Conservation (phyloP, 805 yeast genomes). For the Metschnikowia chrysomelidarum region DNA sequence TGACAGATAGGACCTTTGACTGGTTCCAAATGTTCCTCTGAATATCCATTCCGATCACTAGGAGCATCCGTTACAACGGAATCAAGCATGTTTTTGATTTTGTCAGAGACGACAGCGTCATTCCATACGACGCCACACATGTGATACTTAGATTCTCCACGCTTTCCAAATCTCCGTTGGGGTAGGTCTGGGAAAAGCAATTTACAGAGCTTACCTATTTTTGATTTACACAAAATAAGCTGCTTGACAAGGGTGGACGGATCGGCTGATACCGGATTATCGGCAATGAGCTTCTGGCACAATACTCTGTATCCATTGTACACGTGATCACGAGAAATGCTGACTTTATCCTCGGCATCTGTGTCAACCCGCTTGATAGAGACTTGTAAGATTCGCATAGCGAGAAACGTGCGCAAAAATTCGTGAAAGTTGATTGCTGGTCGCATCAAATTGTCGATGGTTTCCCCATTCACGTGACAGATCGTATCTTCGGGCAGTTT, state of each 20-base stretch:
- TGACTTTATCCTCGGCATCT: background rate
- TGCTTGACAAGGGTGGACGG: constrained; percentile 30
- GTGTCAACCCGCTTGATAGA: constrained; percentile 27
- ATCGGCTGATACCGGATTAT: constrained; percentile 33
- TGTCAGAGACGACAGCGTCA: constrained; percentile 30
- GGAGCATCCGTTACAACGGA: too few relatives aligned
- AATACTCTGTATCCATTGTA: constrained; percentile 41
- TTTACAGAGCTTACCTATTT: constrained; percentile 41
- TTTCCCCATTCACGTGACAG: too few relatives aligned
- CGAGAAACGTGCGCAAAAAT: constrained; percentile 40
- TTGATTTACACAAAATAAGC: constrained; percentile 40
- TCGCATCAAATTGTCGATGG: constrained; percentile 13
- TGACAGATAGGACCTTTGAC: too few relatives aligned
- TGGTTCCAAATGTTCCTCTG: too few relatives aligned
- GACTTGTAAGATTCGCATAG: constrained; percentile 37
- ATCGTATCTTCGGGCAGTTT: too few relatives aligned
- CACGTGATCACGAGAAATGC: constrained; percentile 35
- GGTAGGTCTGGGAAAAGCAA: constrained; percentile 36
- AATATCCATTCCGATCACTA: too few relatives aligned
- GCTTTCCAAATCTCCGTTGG: constrained; percentile 39
- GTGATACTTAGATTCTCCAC: constrained; percentile 45
- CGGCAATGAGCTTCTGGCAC: constrained; percentile 37
- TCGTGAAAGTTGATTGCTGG: constrained; percentile 40
- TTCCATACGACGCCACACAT: constrained; percentile 43
- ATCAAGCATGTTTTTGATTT: constrained; percentile 31